Conservation (phyloP, 371 early-diverging fungal genomes). For the Mycotypha africana region DNA sequence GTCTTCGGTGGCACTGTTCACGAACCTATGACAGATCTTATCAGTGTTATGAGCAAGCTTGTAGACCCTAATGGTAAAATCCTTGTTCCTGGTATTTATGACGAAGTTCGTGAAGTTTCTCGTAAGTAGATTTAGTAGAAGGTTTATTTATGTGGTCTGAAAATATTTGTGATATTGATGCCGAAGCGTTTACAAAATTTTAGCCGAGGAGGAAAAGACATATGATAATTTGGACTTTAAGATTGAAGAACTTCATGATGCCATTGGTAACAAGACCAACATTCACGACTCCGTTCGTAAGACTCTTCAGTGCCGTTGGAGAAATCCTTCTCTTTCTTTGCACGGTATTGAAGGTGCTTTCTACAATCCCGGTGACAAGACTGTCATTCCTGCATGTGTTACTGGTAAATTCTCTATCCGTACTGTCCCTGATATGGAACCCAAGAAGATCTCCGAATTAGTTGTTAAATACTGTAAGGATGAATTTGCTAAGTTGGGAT, state of each 20-base stretch:
- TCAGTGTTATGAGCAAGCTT: conserved; percentile 77
- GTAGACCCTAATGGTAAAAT: conserved; percentile 87
- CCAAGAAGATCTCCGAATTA: conserved; percentile 67
- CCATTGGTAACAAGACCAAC: conserved; percentile 74
- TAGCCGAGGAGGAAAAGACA: conserved; percentile 67
- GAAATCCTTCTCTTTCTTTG: conserved; percentile 91
- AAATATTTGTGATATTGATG: too few relatives aligned
- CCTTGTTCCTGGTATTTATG: conserved; percentile 88
- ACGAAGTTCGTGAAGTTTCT: conserved; percentile 84
- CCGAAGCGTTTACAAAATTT: background rate
- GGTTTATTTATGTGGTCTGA: too few relatives aligned
- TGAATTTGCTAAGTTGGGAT: conserved; percentile 84
- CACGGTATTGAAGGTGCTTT: conserved; percentile 98
- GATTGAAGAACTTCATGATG: conserved; percentile 72
- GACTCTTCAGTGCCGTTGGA: conserved; percentile 89
- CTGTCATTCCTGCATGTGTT: conserved; percentile 95
- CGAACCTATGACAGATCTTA: conserved; percentile 96
- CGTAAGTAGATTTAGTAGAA: too few relatives aligned
- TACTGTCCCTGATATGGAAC: conserved; percentile 88
- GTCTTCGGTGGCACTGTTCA: conserved; percentile 96
- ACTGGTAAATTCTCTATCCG: conserved; percentile 96
- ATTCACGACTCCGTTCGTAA: conserved; percentile 72
- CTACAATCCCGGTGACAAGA: conserved; percentile 91
- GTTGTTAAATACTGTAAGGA: conserved; percentile 69
- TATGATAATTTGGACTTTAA: conserved; percentile 83